Conservation (phyloP, 2,329 filamentous ascomycete genomes). For the Aspergillus sp. region DNA sequence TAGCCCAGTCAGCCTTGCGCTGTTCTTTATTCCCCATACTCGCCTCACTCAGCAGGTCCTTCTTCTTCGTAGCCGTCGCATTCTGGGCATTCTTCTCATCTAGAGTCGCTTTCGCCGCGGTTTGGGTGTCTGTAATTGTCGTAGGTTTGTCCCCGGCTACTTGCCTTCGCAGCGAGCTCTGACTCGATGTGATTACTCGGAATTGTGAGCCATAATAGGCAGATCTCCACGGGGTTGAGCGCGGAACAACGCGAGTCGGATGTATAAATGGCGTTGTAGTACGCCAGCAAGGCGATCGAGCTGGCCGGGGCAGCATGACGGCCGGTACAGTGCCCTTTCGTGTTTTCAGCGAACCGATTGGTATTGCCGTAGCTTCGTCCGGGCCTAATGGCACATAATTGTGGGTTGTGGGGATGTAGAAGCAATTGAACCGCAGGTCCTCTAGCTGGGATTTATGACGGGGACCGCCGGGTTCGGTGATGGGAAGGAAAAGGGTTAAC, state of each 20-base stretch:
- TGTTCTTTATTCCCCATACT: constrained; percentile 72
- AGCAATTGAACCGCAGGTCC: constrained; percentile 11
- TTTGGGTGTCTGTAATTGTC: constrained; percentile 7
- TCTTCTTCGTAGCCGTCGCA: constrained; percentile 34
- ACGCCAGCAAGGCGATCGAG: constrained; percentile 28
- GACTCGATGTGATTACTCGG: constrained; percentile 23
- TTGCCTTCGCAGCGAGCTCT: constrained; percentile 17
- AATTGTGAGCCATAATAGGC: constrained; percentile 19
- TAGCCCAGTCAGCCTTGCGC: constrained; percentile 94
- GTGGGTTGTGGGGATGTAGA: constrained; percentile 7
- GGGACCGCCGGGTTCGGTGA: constrained; percentile 31
- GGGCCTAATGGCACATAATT: constrained; percentile 20
- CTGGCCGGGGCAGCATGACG: constrained; percentile 34
- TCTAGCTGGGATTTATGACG: constrained; percentile 11
- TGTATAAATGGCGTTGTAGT: constrained; percentile 20
- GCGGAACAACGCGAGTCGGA: constrained; percentile 19
- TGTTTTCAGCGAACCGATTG: constrained; percentile 4
- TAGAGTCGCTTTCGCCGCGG: constrained; percentile 12
- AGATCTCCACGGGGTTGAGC: constrained; percentile 15
- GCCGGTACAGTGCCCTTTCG: constrained; percentile 4
- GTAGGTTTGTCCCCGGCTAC: constrained; percentile 8
- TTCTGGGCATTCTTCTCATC: constrained; percentile 17
- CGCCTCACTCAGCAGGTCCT: constrained; percentile 58
- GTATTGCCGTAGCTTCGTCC: neutral
- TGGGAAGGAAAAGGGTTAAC: neutral